phyloP scores from a whole-genome alignment of 352 stramenopile species.

The Globisporangium middletonii region DNA sequence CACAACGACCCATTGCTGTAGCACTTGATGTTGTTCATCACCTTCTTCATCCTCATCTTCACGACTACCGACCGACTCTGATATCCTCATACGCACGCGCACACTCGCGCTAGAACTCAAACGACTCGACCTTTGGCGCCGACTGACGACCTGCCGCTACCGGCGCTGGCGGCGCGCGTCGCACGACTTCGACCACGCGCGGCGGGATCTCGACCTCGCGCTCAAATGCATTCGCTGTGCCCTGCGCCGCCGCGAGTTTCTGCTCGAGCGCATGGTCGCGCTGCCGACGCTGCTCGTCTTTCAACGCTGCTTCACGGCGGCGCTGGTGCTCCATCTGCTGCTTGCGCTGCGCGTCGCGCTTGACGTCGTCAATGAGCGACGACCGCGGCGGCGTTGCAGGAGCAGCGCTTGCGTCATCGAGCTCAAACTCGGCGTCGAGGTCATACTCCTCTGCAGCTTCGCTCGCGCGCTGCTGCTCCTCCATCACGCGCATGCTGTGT shows the following conservation, averaged over 20 bases:
- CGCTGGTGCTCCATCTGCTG: constrained; percentile 58
- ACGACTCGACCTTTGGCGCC: constrained; percentile 8
- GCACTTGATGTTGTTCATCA: background rate
- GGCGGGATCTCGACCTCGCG: constrained; percentile 6
- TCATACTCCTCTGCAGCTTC: constrained; percentile 33
- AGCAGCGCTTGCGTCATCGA: constrained; percentile 9
- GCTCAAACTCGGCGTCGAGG: constrained; percentile 20
- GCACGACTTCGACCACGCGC: constrained; percentile 20
- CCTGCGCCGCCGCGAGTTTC: constrained; percentile 6
- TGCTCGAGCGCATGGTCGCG: constrained; percentile 30
- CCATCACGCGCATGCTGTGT: constrained; percentile 24
- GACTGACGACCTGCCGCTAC: constrained; percentile 11
- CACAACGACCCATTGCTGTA: too few species aligned
- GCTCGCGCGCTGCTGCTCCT: constrained; percentile 8
- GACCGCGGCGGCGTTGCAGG: constrained; percentile 29
- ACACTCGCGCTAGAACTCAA: constrained; percentile 3
- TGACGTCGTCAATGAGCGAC: constrained; percentile 58
- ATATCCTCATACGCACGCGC: background rate
- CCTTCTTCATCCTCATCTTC: background rate
- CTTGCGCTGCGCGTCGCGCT: constrained; percentile 62
- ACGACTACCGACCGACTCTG: background rate
- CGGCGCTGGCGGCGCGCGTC: constrained; percentile 14
- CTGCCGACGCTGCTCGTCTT: constrained; percentile 43
- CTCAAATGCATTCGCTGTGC: background rate
- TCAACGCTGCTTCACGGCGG: constrained; percentile 49